Evolutionary conservation across 2,329 filamentous ascomycete species (phyloP).

Genomic region (Penicillium carneum): DNA sequence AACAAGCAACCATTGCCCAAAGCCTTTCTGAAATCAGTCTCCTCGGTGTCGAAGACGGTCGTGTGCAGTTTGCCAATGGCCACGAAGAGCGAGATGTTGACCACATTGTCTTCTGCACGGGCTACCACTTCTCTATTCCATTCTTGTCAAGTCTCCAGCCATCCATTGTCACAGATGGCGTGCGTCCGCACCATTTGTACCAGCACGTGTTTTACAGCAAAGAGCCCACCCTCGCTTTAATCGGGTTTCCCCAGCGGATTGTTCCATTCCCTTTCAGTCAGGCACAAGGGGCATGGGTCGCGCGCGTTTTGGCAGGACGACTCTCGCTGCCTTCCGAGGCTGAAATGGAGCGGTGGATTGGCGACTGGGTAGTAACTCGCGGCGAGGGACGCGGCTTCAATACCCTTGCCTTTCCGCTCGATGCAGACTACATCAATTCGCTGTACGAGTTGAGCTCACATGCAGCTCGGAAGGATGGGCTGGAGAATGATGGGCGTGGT

Average conservation of each 20-base stretch:
- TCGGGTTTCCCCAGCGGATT: constrained; percentile 23
- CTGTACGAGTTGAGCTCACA: constrained; percentile 12
- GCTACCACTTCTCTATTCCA: constrained; percentile 20
- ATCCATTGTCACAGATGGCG: constrained; percentile 18
- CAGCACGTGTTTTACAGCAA: constrained; percentile 17
- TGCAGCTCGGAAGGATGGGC: constrained; percentile 20
- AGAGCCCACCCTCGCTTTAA: constrained; percentile 21
- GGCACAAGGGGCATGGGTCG: constrained; percentile 24
- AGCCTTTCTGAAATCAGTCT: constrained; percentile 13
- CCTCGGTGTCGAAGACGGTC: neutral
- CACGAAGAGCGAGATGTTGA: constrained; percentile 17
- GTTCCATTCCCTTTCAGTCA: constrained; percentile 23
- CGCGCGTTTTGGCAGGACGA: constrained; percentile 19
- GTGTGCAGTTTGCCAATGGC: constrained; percentile 12
- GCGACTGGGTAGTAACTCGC: constrained; percentile 1
- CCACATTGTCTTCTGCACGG: constrained; percentile 21
- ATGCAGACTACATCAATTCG: constrained; percentile 26
- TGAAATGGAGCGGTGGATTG: constrained; percentile 21
- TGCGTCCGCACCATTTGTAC: constrained; percentile 20
- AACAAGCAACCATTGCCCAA: constrained; percentile 5
- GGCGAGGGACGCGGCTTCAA: constrained; percentile 22
- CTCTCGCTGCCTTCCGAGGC: constrained; percentile 4
- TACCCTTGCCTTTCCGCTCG: constrained; percentile 20
- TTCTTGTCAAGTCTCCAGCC: constrained; percentile 19
- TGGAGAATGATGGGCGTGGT: constrained; percentile 51